Conservation (phyloP, 495 filamentous ascomycete species). For the Penicillium chermesinum region DNA sequence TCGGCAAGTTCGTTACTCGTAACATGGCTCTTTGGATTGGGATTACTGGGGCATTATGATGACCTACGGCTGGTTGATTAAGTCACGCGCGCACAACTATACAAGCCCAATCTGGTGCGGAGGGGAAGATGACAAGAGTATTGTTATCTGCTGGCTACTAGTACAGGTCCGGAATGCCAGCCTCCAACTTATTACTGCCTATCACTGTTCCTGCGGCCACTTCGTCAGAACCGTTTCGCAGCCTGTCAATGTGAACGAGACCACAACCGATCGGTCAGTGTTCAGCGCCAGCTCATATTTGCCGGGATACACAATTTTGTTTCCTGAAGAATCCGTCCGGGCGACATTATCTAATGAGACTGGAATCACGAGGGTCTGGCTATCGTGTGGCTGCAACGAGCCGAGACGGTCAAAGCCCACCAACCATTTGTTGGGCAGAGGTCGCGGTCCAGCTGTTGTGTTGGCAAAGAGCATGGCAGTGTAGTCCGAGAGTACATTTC, state of each 20-base stretch:
- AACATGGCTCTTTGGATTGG: no score
- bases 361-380: conserved; percentile 35
- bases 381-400: conserved; percentile 35
- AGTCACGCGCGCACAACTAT: no score
- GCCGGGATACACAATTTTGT: conserved; percentile 61
- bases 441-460: conserved; percentile 52
- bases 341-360: conserved; percentile 56
- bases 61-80: no score
- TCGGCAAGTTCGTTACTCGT: no score
- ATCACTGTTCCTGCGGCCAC: conserved; percentile 36
- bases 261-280: conserved; percentile 27
- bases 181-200: no score
- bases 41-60: no score
- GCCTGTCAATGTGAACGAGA: conserved; percentile 29
- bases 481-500: conserved; percentile 52
- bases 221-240: conserved; percentile 23
- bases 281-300: conserved; percentile 58
- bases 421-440: conserved; percentile 60
- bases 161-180: no score
- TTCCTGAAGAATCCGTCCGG: conserved; percentile 52
- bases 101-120: no score
- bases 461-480: conserved; percentile 53
- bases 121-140: no score
- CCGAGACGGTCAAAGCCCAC: conserved; percentile 54
- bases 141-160: no score